Percentiles rank a stretch among this genome's conserved stretches.
phyloP scores from a whole-genome alignment of 2,329 filamentous ascomycete species.

The Diaporthe velutina region DNA sequence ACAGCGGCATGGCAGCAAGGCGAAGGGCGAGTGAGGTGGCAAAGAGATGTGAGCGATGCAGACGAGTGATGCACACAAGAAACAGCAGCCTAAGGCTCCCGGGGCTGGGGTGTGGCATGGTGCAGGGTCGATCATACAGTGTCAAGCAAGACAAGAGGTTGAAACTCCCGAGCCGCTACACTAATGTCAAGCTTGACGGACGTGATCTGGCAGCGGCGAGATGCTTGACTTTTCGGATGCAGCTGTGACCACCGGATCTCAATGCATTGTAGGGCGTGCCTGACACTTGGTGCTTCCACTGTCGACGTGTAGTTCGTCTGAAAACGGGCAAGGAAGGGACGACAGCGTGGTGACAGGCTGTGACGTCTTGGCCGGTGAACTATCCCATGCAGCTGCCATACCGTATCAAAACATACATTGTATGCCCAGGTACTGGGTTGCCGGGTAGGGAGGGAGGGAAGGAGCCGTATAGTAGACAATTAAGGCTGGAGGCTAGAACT shows the following conservation, averaged over 20 bases:
- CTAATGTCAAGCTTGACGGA: slow-evolving; percentile 9
- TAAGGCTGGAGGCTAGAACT: slow-evolving; percentile 43
- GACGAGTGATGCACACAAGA: slow-evolving; percentile 31
- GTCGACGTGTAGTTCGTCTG: slow-evolving; percentile 12
- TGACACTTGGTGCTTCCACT: slow-evolving; percentile 11
- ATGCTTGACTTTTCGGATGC: slow-evolving; percentile 15
- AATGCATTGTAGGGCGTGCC: background rate
- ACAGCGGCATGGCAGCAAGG: slow-evolving; percentile 31
- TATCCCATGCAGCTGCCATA: background rate
- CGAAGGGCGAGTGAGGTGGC: slow-evolving; percentile 32
- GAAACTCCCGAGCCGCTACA: slow-evolving; percentile 28
- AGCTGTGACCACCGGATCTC: slow-evolving; percentile 15
- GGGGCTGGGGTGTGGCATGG: slow-evolving; percentile 34
- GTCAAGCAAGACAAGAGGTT: slow-evolving; percentile 30
- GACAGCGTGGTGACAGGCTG: slow-evolving; percentile 12
- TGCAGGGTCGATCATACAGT: slow-evolving; percentile 39
- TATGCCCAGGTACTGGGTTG: background rate
- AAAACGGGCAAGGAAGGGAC: slow-evolving; percentile 1
- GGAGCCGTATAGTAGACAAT: background rate
- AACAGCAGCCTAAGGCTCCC: slow-evolving; percentile 1
- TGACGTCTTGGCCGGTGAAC: slow-evolving; percentile 13
- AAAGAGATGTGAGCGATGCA: slow-evolving; percentile 35
- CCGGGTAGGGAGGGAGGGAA: background rate
- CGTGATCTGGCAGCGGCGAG: slow-evolving; percentile 5
- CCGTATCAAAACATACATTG: slow-evolving; percentile 10